Percentiles rank a stretch among this genome's conserved stretches.
Conservation (phyloP, 176 grass and related monocot genomes). For the Calamus simplicifolius region DNA sequence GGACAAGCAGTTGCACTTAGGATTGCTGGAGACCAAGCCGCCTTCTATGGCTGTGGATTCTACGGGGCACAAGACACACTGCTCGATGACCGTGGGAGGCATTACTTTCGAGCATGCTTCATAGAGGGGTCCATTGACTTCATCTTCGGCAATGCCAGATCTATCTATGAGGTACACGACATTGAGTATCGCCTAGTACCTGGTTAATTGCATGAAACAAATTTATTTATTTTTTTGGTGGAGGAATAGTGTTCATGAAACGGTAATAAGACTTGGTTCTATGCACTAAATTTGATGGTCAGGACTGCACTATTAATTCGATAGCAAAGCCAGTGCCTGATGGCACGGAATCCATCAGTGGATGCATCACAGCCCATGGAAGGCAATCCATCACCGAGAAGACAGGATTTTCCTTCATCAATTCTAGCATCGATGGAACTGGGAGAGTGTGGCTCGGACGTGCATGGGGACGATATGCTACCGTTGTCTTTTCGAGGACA, state of each 20-base stretch:
- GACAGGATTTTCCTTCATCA: constrained; percentile 70
- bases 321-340: constrained; percentile 29
- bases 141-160: constrained; percentile 73
- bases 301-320: constrained; percentile 78
- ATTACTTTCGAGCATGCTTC: constrained; percentile 57
- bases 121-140: constrained; percentile 92
- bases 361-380: constrained; percentile 72
- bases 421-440: constrained; percentile 52
- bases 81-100: constrained; percentile 67
- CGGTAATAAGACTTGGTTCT: no score
- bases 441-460: constrained; percentile 66
- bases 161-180: constrained; percentile 39
- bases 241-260: no score
- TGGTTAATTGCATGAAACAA: no score
- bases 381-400: constrained; percentile 37
- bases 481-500: constrained; percentile 56
- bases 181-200: no score
- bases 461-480: constrained; percentile 51
- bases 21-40: constrained; percentile 59
- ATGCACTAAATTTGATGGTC: background rate
- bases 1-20: constrained; percentile 70
- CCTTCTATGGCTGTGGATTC: constrained; percentile 73
- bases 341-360: constrained; percentile 26
- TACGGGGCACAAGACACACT: constrained; percentile 76
- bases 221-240: no score